Evolutionary conservation across 208 protist species (phyloP).

Genomic region (Crithidia expoeki): DNA sequence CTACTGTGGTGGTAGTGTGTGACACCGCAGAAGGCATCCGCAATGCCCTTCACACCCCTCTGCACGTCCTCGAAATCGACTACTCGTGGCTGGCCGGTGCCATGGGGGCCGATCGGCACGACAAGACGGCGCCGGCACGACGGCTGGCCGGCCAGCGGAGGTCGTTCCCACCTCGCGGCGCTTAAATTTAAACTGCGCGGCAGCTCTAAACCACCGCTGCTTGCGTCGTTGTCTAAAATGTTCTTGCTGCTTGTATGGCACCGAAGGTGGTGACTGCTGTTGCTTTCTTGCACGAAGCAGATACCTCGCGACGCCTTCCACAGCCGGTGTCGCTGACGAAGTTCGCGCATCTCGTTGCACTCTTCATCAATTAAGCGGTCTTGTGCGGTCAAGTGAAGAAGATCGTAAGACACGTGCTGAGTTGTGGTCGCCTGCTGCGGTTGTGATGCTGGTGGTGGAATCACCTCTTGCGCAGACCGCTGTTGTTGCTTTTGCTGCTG

Average conservation of each 20-base stretch:
- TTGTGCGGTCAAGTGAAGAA: neutral
- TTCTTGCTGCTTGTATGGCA: neutral
- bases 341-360: conserved; percentile 10
- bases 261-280: neutral
- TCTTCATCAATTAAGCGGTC: conserved; percentile 7
- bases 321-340: conserved; percentile 6
- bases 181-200: neutral
- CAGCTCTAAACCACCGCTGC: neutral
- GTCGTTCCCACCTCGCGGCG: neutral
- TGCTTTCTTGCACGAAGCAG: neutral
- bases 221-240: neutral
- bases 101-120: conserved; percentile 13
- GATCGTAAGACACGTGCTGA: conserved; percentile 10
- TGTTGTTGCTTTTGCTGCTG: neutral
- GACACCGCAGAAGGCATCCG: neutral
- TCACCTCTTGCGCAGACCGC: too few species aligned
- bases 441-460: too few species aligned
- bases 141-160: conserved; percentile 7
- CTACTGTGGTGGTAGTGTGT: neutral
- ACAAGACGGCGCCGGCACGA: conserved; percentile 4
- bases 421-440: neutral
- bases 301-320: conserved; percentile 6
- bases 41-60: conserved; percentile 4
- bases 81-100: neutral
- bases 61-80: neutral